phyloP scores from a whole-genome alignment of 352 stramenopile genomes.

The Pseudoperonospora humuli region DNA sequence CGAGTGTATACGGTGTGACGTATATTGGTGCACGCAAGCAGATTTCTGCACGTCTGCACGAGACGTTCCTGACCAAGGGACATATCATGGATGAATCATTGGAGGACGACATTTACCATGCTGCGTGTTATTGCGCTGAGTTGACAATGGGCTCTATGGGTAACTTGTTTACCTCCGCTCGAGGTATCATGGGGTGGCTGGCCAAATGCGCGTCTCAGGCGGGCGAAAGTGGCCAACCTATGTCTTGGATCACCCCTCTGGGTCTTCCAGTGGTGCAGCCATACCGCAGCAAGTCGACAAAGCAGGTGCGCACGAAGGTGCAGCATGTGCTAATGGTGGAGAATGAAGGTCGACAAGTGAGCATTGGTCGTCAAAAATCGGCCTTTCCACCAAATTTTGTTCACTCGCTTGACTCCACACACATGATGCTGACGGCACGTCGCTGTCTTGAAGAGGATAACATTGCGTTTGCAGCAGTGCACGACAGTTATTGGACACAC shows the following conservation, averaged over 20 bases:
- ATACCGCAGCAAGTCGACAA: conserved; percentile 87
- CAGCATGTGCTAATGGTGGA: conserved; percentile 86
- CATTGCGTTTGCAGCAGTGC: conserved; percentile 95
- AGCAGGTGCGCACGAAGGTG: conserved; percentile 78
- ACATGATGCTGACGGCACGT: conserved; percentile 98
- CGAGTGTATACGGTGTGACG: conserved; percentile 99
- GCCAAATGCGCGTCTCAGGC: conserved; percentile 66
- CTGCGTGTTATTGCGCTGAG: conserved; percentile 89
- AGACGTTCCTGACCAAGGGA: conserved; percentile 79
- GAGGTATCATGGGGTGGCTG: conserved; percentile 92
- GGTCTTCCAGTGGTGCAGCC: conserved; percentile 98
- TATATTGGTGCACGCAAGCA: conserved; percentile 98
- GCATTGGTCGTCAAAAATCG: conserved; percentile 85
- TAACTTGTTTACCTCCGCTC: conserved; percentile 93
- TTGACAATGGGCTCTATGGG: conserved; percentile 96
- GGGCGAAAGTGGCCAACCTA: conserved; percentile 84
- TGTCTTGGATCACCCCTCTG: conserved; percentile 98
- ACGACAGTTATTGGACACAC: conserved; percentile 99
- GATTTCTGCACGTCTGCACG: conserved; percentile 94
- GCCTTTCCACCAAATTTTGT: conserved; percentile 99
- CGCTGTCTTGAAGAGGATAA: conserved; percentile 90
- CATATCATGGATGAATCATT: conserved; percentile 67
- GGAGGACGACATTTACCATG: conserved; percentile 84
- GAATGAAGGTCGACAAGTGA: conserved; percentile 52
- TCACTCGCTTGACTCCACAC: conserved; percentile 98